Evolutionary conservation across 805 yeast genomes (phyloP), one percentile per base, ranked within the genome.

Genomic region (Candida endomychidarum): DNA sequence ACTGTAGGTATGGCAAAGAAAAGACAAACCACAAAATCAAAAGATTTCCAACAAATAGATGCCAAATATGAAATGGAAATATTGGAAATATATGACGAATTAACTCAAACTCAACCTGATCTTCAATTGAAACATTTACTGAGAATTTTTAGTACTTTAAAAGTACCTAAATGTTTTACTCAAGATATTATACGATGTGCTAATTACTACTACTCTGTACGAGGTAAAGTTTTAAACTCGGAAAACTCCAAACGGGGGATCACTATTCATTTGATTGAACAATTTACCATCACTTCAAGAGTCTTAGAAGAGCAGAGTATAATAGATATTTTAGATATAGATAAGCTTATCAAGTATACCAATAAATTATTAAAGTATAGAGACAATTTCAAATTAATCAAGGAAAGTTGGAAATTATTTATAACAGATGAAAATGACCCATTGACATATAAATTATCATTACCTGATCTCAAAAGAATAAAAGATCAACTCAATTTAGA

Each of bases 251-350:
- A 42, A 10, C 47, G 52, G n/a, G 43, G 40, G 5, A 47, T 42
- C 2, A 34, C 36, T 7, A 22, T 41, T 3, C 41, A 42, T n/a
- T 15, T 47, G 36, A 19, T 47, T 9, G 16, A 22, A 15, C 22
- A 33, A 3, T 37, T 47, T 30, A 66, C 73, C 3, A 52, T 69
- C 16, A 52, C 64, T 2, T 35, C 51, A 2, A 37, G 44, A 3
- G 25, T 43, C 12, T 34, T 34, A 5, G 46, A 45, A 12, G 30
- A 47, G 1, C 42, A 43, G 19, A 61, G 58, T 16, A 53, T 63
- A 8, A 52, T 68, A 5, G 75, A 69, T 42, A 57, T 70, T 4
- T 53, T 70, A 11, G 74, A 70, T 44, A 54, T 69, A 19, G 73
- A 68, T 39, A 70, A 68, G 47, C 52, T 69, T 19, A 52, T 66